These are phyloP conservation scores for Lachnellula hyalina DNA, from an alignment of 2,329 filamentous ascomycete genomes.

Conservation along the genomic window DNA sequence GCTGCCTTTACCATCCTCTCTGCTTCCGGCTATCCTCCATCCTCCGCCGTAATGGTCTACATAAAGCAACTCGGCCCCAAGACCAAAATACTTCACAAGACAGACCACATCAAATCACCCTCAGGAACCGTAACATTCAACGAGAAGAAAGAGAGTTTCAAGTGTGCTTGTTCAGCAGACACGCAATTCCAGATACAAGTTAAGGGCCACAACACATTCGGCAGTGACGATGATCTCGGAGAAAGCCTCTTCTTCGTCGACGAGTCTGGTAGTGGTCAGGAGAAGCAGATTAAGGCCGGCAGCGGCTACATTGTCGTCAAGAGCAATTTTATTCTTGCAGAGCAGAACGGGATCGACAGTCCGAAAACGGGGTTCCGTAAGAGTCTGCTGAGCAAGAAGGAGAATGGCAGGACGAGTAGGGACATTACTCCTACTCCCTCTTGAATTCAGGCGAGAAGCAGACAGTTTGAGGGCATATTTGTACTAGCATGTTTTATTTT, in stretches of 20 bases:
- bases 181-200: conserved; percentile 81
- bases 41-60: conserved; percentile 72
- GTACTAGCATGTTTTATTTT: too few species aligned
- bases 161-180: conserved; percentile 71
- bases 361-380: conserved; percentile 44
- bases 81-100: conserved; percentile 81
- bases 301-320: conserved; percentile 66
- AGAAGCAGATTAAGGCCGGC: conserved; percentile 72
- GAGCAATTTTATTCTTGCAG: conserved; percentile 62
- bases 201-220: conserved; percentile 80
- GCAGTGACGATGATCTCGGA: conserved; percentile 76
- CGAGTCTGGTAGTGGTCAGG: conserved; percentile 60
- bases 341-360: conserved; percentile 31
- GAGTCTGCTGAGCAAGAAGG: conserved; percentile 52
- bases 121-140: conserved; percentile 64
- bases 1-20: conserved; percentile 77
- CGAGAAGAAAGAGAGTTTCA: conserved; percentile 64
- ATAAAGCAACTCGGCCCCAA: conserved; percentile 64
- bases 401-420: conserved; percentile 33
- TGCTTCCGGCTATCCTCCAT: conserved; percentile 70
- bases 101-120: conserved; percentile 76
- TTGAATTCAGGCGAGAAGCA: not conserved
- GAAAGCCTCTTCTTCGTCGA: conserved; percentile 90
- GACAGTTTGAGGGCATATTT: too few species aligned
- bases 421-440: conserved; percentile 37